A percentile compares a stretch with the other conserved stretches of the same genome.
Conservation (phyloP, 2,329 filamentous ascomycete genomes). For the Grosmannia penicillata region DNA sequence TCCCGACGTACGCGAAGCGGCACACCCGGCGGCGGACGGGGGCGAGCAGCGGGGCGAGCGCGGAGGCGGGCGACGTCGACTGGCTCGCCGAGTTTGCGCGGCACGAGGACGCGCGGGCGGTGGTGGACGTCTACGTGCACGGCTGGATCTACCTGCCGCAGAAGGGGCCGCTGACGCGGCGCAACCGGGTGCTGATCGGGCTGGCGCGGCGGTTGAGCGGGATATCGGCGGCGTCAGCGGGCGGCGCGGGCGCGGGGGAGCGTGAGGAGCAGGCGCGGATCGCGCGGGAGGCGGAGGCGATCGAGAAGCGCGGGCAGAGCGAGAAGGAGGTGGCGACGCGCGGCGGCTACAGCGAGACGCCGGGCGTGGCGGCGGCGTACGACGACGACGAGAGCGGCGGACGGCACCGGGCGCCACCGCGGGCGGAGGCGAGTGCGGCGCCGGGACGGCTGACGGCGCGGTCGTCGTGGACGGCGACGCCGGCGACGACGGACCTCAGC, state of each 20-base stretch:
- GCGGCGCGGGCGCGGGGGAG: conserved; percentile 16
- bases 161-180: conserved; percentile 67
- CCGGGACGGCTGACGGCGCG: conserved; percentile 19
- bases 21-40: conserved; percentile 33
- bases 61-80: conserved; percentile 19
- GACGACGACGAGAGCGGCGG: conserved; percentile 23
- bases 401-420: conserved; percentile 13
- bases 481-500: conserved; percentile 40
- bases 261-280: conserved; percentile 16
- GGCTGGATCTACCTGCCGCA: conserved; percentile 92
- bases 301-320: too few relatives aligned
- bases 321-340: conserved; percentile 57
- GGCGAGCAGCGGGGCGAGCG: conserved; percentile 16
- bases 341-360: conserved; percentile 59
- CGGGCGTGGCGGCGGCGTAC: conserved; percentile 16
- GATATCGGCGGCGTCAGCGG: conserved; percentile 42
- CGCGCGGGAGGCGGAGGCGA: too few relatives aligned
- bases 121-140: conserved; percentile 87
- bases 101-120: conserved; percentile 65
- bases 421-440: conserved; percentile 4
- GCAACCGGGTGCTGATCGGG: conserved; percentile 75
- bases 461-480: conserved; percentile 14
- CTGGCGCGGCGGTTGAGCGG: conserved; percentile 80
- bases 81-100: conserved; percentile 68
- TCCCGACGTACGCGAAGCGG: conserved; percentile 79